These are phyloP conservation scores for Solanum stenotomum DNA, from an alignment of 257 asterid genomes.

Conservation along the genomic window DNA sequence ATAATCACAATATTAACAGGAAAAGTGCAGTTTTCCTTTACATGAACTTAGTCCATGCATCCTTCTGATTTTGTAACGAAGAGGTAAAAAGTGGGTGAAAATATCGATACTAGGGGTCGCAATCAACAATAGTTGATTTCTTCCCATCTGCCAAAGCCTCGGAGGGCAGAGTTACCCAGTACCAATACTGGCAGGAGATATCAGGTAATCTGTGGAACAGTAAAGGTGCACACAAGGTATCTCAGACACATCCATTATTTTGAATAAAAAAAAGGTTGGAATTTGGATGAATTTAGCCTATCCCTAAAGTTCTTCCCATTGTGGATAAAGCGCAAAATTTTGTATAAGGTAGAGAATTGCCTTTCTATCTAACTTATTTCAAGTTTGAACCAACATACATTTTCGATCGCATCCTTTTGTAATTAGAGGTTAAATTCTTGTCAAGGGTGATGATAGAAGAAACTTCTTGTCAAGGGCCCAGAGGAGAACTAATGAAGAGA, in stretches of 20 bases:
- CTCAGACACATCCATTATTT: neutral
- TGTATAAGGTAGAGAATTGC: neutral
- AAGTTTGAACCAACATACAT: neutral
- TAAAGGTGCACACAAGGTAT: neutral
- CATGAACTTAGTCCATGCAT: neutral
- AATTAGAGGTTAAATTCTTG: neutral
- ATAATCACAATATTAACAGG: neutral
- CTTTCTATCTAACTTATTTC: neutral
- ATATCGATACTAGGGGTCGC: neutral
- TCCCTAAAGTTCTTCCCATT: neutral
- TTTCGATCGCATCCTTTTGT: neutral
- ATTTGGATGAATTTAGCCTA: neutral
- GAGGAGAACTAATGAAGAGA: neutral
- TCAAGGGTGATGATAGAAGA: neutral
- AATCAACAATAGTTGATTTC: neutral
- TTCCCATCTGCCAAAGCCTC: neutral
- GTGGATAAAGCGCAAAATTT: neutral
- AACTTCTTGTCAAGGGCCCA: neutral
- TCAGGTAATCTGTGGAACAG: neutral
- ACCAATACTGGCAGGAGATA: neutral
- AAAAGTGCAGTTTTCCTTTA: neutral
- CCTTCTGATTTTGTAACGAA: neutral
- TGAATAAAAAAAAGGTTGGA: neutral
- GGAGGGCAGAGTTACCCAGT: neutral
- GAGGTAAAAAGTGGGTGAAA: neutral